Base-by-base conservation (phyloP, 2,329 filamentous ascomycete genomes). In the Truncatella angustata region DNA sequence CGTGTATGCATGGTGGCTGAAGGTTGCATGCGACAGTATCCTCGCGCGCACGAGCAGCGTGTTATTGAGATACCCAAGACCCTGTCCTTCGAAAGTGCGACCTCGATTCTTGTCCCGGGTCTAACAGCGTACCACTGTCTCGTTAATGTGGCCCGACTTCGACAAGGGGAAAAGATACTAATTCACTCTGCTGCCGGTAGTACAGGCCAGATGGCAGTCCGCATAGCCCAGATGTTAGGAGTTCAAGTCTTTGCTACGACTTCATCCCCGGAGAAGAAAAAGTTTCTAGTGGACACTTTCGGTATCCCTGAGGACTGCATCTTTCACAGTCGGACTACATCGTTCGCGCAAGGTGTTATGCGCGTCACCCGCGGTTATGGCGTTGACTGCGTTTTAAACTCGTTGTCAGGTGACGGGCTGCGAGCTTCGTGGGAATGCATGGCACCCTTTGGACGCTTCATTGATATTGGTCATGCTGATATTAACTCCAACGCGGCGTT, bases 61-160 rank as follows among this genome's bases (percentile, higher is more conserved):
- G 28, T 32, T 14, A 32, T 32, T 7, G 14, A 32, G 28, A 32
- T 32, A 7, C 28, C 7, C 7, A 14, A 32, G 7, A 14, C 7
- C 28, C 7, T 32, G 28, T 32, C 28, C 28, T 32, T 32, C 34
- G 10, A 26, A 6, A 34, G 9, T 14, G 64, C 60, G 10, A 60
- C 62, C n/a, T 57, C 65, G 0, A 56, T 67, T 32, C 63, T 64
- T 0, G 14, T 63, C 4, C 57, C 57, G 4, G 66, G 54, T 49
- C 30, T 45, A 4, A 69, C 69, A 3, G 67, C 62, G 4, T 59
- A 59, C 24, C 64, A 68, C 47, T 64, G 59, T 1, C 51, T 73
- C 0, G 14, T 55, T 4, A 48, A 68, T 34, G 49, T 61, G 3
- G 69, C 63, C 2, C 26, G 57, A 2, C 39, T 71, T 0, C 35